Evolutionary conservation across 495 filamentous ascomycete species (phyloP).

Genomic region (Articulospora tetracladia): DNA sequence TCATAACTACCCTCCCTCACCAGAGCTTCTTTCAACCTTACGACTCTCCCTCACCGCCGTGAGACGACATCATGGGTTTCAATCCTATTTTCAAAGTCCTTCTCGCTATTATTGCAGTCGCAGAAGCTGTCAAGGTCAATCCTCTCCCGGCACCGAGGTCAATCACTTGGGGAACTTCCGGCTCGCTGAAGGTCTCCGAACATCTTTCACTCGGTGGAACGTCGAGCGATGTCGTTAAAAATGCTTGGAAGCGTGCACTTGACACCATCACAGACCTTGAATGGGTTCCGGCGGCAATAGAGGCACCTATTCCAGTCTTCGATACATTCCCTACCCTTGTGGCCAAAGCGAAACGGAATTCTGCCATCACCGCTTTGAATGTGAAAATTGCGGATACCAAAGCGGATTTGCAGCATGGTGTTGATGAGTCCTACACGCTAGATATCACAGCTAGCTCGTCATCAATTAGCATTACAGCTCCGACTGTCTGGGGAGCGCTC

Average conservation of each 20-base stretch:
- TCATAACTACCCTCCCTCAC: neutral
- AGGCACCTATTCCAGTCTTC: slow-evolving; percentile 44
- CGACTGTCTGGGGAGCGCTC: slow-evolving; percentile 51
- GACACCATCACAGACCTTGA: slow-evolving; percentile 38
- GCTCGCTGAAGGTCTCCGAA: slow-evolving; percentile 35
- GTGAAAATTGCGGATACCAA: slow-evolving; percentile 37
- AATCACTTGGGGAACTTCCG: slow-evolving; percentile 50
- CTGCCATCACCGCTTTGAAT: slow-evolving; percentile 27
- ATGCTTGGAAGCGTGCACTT: slow-evolving; percentile 48
- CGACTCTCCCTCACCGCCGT: neutral
- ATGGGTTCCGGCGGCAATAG: slow-evolving; percentile 49
- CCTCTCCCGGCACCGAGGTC: slow-evolving; percentile 50
- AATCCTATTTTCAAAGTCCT: neutral
- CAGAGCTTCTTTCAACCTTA: neutral
- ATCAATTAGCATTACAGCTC: slow-evolving; percentile 40
- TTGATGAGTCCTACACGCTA: slow-evolving; percentile 57
- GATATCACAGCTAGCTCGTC: slow-evolving; percentile 33
- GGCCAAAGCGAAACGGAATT: slow-evolving; percentile 13
- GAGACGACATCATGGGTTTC: neutral
- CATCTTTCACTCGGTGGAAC: slow-evolving; percentile 27
- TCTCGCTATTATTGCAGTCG: neutral
- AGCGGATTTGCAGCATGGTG: slow-evolving; percentile 47
- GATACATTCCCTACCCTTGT: slow-evolving; percentile 42
- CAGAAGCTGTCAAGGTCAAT: slow-evolving; percentile 42
- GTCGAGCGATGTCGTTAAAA: slow-evolving; percentile 27